Evolutionary conservation across 805 yeast species (phyloP).

Genomic region (Ogataea naganishii): DNA sequence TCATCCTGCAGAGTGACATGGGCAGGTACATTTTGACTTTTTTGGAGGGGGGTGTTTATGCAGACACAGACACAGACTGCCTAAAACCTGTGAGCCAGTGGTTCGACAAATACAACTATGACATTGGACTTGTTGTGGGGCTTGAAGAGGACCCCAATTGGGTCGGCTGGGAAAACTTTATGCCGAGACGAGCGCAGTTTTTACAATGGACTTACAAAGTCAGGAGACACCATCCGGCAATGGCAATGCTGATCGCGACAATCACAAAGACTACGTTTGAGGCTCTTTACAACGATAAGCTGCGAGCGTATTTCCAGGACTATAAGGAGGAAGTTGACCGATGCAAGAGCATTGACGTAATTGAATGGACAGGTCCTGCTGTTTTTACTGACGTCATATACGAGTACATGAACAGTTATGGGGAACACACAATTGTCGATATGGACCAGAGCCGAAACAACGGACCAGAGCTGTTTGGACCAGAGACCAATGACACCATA

Average conservation of each 20-base stretch:
- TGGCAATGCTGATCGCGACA: slow-evolving; percentile 63
- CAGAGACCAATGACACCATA: slow-evolving; percentile 3
- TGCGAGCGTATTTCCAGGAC: slow-evolving; percentile 19
- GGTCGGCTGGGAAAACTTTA: slow-evolving; percentile 79
- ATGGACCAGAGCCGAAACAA: slow-evolving; percentile 7
- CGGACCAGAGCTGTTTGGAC: slow-evolving; percentile 3
- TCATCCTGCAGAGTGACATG: slow-evolving; percentile 79
- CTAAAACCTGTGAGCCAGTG: slow-evolving; percentile 62
- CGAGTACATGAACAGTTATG: slow-evolving; percentile 32
- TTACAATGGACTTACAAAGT: slow-evolving; percentile 93
- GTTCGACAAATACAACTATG: slow-evolving; percentile 28
- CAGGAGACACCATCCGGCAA: slow-evolving; percentile 77
- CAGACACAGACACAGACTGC: slow-evolving; percentile 74
- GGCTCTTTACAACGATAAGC: slow-evolving; percentile 33
- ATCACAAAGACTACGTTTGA: slow-evolving; percentile 66
- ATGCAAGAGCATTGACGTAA: slow-evolving; percentile 59
- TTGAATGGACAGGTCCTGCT: slow-evolving; percentile 94
- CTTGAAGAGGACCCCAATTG: slow-evolving; percentile 92
- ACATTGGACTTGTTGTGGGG: slow-evolving; percentile 71
- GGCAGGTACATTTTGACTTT: slow-evolving; percentile 73
- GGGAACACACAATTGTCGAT: slow-evolving; percentile 4
- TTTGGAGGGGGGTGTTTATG: slow-evolving; percentile 84
- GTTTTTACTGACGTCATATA: slow-evolving; percentile 64
- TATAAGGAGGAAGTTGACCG: slow-evolving; percentile 29
- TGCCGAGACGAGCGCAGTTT: slow-evolving; percentile 80